A percentile compares a stretch with the other conserved stretches of the same genome.
Evolutionary conservation across 139 green algal genomes (phyloP).

Genomic region (Tetradesmus lagerheimii): DNA sequence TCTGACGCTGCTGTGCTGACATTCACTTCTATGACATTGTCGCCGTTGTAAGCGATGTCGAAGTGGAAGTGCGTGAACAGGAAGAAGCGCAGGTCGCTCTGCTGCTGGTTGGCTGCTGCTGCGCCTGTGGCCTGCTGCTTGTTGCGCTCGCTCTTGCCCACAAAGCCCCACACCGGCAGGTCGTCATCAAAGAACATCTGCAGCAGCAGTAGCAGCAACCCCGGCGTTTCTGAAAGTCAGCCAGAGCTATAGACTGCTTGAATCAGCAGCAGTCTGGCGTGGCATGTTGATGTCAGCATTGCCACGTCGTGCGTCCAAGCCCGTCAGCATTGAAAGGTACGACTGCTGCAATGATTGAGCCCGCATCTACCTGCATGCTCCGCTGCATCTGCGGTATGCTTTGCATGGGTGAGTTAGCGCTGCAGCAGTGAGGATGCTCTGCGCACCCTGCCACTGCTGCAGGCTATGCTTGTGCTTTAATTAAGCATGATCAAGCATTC

Average conservation of each 20-base stretch:
- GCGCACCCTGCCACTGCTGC: no score
- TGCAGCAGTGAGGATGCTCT: no score
- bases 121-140: slow-evolving; percentile 43
- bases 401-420: no score
- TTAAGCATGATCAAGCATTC: not conserved
- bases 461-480: not conserved
- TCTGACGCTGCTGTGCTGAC: slow-evolving; percentile 62
- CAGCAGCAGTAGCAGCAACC: not conserved
- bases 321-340: no score
- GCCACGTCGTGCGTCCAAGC: no score
- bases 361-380: no score
- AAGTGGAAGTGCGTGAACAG: slow-evolving; percentile 98
- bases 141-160: slow-evolving; percentile 88
- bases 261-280: no score
- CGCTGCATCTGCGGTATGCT: no score
- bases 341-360: no score
- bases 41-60: slow-evolving; percentile 90
- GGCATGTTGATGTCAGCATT: no score
- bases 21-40: slow-evolving; percentile 73
- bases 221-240: no score
- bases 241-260: no score
- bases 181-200: slow-evolving; percentile 96
- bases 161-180: slow-evolving; percentile 98
- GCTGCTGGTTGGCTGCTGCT: not conserved
- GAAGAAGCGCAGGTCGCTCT: slow-evolving; percentile 61